Base-by-base conservation (phyloP, 305 asterid species). In the Solanum hybrid region DNA sequence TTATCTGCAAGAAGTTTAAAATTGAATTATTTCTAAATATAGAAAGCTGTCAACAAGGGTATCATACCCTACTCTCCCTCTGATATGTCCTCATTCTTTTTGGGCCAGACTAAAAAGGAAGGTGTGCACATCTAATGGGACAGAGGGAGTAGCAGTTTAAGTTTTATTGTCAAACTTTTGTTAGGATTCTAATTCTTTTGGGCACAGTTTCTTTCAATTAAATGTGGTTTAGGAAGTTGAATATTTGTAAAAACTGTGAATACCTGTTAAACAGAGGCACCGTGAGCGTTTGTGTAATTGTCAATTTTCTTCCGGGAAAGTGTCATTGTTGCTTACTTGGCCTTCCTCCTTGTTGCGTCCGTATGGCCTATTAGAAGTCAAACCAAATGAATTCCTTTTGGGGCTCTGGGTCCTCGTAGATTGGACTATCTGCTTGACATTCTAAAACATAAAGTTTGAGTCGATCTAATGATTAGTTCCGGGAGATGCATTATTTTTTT, bases 11-110 rank as follows among this genome's bases (percentile, higher is more conserved):
- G 56, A n/a, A 79, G 85, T 37, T 79, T 37, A n/a, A 79, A 37
- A 79, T 79, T 79, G 64, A 79, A 3, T 36, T 36, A n/a, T 37
- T 79, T n/a, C 31, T 79, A n/a, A 37, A 37, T 79, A 37, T 79
- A 24, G 60, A 79, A 36, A 79, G 85, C 32, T 11, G 60, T 97
- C 98, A 10, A 95, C 98, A 8, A 97, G 96, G 80, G 94, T 96
- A 91, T 96, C 99, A 81, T 95, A 92, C 9, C 98, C 98, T 29
- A 97, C 72, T 22, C 72, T 89, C 98, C 99, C 10, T 97, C 98
- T 0, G 98, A 97, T 72, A 97, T 90, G 13, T 27, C 93, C 97
- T 7, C 97, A 96, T 10, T 98, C 98, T 36, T 36, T 79, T 36
- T 79, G 20, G 56, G 85, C 31, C 22, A 37, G 60, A 37, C 32